phyloP scores from a whole-genome alignment of 2,329 filamentous ascomycete genomes.

The Aspergillus chevalieri region DNA sequence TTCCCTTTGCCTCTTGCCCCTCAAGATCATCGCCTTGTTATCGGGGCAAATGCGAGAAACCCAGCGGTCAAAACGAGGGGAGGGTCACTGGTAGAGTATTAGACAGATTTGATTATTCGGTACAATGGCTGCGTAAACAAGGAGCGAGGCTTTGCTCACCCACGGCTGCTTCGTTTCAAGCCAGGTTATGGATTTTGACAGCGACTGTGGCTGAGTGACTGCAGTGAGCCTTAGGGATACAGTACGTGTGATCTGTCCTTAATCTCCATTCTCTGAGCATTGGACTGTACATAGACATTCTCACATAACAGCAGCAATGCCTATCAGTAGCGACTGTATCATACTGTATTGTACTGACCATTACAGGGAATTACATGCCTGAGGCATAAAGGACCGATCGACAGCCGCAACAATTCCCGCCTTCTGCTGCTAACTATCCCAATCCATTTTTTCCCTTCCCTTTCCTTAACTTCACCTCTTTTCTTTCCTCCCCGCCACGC shows the following conservation, averaged over 20 bases:
- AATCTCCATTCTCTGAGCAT: too few species aligned
- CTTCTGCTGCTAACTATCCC: conserved; percentile 12
- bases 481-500: conserved; percentile 8
- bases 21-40: background rate
- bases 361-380: background rate
- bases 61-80: background rate
- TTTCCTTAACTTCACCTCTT: conserved; percentile 7
- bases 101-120: too few species aligned
- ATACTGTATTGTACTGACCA: background rate
- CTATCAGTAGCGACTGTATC: background rate
- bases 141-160: too few species aligned
- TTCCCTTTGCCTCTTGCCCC: background rate
- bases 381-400: background rate
- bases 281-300: too few species aligned
- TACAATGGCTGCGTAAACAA: too few species aligned
- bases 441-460: conserved; percentile 9
- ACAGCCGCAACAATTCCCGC: conserved; percentile 10
- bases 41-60: background rate
- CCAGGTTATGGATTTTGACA: too few species aligned
- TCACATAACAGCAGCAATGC: too few species aligned
- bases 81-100: too few species aligned
- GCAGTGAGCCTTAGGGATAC: too few species aligned
- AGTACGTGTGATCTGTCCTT: too few species aligned
- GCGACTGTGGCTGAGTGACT: too few species aligned
- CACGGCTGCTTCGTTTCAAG: too few species aligned